Base-by-base conservation (phyloP, 352 stramenopile genomes). In the Globisporangium okanoganense region DNA sequence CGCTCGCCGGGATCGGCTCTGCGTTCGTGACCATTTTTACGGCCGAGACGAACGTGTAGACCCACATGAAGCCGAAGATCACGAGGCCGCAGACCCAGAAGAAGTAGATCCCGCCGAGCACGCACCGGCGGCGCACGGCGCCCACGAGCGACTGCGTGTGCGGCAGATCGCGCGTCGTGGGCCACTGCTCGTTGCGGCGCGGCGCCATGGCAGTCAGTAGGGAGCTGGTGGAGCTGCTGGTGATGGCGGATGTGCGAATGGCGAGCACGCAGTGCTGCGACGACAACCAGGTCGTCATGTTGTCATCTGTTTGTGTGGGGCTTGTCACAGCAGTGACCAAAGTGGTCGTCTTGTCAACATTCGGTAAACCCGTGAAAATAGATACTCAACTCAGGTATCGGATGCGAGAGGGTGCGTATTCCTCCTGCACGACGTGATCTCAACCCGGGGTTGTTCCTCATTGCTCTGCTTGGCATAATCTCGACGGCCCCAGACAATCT, bases 41-140 rank as follows among this genome's bases (percentile, higher is more conserved):
- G 14, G 71, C 47, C 33, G 67, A 64, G 18, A 58, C 13, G 24
- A 71, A 18, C 31, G 72, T 76, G 61, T 70, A 66, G 44, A 54
- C 20, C 68, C 43, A 67, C 62, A 79, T 71, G 43, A 18, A 22
- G 12, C 40, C 49, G 41, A 67, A 57, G 62, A 40, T 43, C 18
- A 38, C 49, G 50, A 75, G 52, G n/a, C 68, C 69, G 41, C 56
- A 66, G 53, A 79, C 55, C 71, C 71, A 79, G 20, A 67, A 31
- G 31, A 63, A 68, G 69, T 74, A 67, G 62, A 76, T 67, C 43
- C 56, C 61, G 48, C 64, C 74, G 40, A 78, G 64, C 58, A 70
- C 66, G 18, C 59, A 54, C 56, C 73, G 64, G 47, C 76, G 72
- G 22, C 66, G 52, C 47, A 80, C 45, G 7, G 55, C 56, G 18